Conservation (phyloP, 495 filamentous ascomycete genomes). For the Choiromyces venosus region DNA sequence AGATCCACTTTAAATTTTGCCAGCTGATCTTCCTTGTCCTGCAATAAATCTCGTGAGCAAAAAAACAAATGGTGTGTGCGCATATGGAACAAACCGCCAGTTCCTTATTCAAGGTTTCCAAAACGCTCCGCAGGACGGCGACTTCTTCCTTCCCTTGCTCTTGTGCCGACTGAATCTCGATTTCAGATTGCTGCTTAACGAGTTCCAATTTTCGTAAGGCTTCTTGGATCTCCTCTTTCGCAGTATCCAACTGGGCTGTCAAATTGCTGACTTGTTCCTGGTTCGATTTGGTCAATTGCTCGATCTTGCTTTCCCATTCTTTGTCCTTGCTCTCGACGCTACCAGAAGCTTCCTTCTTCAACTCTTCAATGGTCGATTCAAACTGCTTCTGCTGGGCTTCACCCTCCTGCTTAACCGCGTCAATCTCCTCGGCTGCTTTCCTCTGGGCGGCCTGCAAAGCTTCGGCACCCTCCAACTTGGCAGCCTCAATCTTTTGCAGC, state of each 20-base stretch:
- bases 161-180: constrained; percentile 16
- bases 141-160: constrained; percentile 31
- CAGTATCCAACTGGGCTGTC: constrained; percentile 41
- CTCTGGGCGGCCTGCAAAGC: constrained; percentile 25
- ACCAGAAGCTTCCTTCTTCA: constrained; percentile 21
- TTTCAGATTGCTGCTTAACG: constrained; percentile 15
- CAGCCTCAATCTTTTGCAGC: constrained; percentile 19
- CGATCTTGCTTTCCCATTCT: constrained; percentile 31
- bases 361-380: constrained; percentile 21
- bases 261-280: constrained; percentile 26
- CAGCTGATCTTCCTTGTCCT: constrained; percentile 36
- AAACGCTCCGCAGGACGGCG: constrained; percentile 20
- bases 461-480: constrained; percentile 25
- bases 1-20: constrained; percentile 25
- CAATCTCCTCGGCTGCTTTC: constrained; percentile 23
- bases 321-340: constrained; percentile 34
- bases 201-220: constrained; percentile 39
- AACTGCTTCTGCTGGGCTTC: constrained; percentile 14
- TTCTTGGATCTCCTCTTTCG: constrained; percentile 46
- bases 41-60: constrained; percentile 15
- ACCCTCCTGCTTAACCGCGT: constrained; percentile 19
- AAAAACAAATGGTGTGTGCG: constrained; percentile 1
- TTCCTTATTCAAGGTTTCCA: constrained; percentile 27
- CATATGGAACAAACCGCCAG: constrained; percentile 26
- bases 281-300: constrained; percentile 26